phyloP scores from a whole-genome alignment of 2,329 filamentous ascomycete genomes.

The Sarocladium strictum region DNA sequence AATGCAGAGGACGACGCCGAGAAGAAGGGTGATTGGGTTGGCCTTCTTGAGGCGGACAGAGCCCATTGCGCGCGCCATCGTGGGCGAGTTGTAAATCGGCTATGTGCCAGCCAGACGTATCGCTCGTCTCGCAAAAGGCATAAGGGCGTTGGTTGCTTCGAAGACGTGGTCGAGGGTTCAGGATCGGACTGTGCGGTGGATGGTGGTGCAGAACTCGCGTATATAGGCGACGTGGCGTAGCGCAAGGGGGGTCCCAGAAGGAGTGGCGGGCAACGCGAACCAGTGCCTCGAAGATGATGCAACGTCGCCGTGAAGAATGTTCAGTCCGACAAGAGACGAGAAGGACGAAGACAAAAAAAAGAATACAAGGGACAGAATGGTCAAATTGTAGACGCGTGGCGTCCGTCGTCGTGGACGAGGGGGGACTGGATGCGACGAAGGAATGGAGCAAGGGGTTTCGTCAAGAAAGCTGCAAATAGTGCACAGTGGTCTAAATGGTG shows the following conservation, averaged over 20 bases:
- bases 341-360: background rate
- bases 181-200: background rate
- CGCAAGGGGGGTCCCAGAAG: background rate
- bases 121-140: background rate
- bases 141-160: background rate
- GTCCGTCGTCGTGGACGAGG: slow-evolving; percentile 1
- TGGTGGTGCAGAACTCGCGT: background rate
- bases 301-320: too few species aligned
- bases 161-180: background rate
- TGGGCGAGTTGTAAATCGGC: slow-evolving; percentile 9
- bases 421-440: background rate
- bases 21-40: slow-evolving; percentile 67
- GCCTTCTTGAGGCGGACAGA: slow-evolving; percentile 71
- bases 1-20: slow-evolving; percentile 67
- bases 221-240: slow-evolving; percentile 4
- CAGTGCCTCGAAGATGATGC: too few species aligned
- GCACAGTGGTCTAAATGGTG: too few species aligned
- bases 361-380: background rate
- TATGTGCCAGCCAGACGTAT: background rate
- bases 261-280: slow-evolving; percentile 4
- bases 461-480: background rate
- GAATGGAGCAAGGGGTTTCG: slow-evolving; percentile 1
- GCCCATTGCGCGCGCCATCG: slow-evolving; percentile 55
- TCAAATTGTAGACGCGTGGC: background rate
- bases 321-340: too few species aligned